Conservation (phyloP, 768 basidiomycete genomes). For the Crepidotus variabilis region DNA sequence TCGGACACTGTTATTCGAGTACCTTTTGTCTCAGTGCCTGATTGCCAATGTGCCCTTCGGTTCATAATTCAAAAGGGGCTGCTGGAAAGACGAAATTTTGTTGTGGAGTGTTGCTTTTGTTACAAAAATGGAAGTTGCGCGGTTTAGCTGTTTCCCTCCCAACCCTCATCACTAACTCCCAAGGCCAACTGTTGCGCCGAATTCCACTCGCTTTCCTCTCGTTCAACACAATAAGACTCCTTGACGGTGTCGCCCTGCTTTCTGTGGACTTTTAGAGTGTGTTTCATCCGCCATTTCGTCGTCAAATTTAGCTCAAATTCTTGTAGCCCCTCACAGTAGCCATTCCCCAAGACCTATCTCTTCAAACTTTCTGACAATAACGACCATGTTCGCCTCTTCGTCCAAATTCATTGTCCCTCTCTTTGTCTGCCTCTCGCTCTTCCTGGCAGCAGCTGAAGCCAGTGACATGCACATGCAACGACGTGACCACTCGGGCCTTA, state of each 20-base stretch:
- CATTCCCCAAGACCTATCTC: neutral
- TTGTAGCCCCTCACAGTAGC: slow-evolving; percentile 5
- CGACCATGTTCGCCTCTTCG: slow-evolving; percentile 48
- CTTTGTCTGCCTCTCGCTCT: slow-evolving; percentile 56
- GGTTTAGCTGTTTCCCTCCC: slow-evolving; percentile 2
- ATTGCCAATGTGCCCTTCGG: too few species aligned
- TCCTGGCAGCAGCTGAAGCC: slow-evolving; percentile 48
- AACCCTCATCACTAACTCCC: slow-evolving; percentile 1
- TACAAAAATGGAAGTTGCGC: slow-evolving; percentile 13
- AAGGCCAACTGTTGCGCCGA: slow-evolving; percentile 9
- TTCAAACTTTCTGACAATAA: neutral
- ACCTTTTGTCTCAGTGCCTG: too few species aligned
- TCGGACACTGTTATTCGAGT: neutral
- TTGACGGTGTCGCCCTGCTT: slow-evolving; percentile 22
- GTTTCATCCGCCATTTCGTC: neutral
- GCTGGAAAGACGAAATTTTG: neutral
- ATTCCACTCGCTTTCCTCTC: slow-evolving; percentile 10
- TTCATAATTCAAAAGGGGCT: neutral
- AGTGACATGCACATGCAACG: slow-evolving; percentile 38
- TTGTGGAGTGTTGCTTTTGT: slow-evolving; percentile 19
- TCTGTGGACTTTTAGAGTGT: slow-evolving; percentile 13
- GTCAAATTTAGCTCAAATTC: neutral
- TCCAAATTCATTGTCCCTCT: slow-evolving; percentile 52
- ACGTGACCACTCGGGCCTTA: slow-evolving; percentile 48
- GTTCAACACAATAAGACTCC: slow-evolving; percentile 14